phyloP scores from a whole-genome alignment of 2,329 filamentous ascomycete genomes.

The Trichoderma sp. region DNA sequence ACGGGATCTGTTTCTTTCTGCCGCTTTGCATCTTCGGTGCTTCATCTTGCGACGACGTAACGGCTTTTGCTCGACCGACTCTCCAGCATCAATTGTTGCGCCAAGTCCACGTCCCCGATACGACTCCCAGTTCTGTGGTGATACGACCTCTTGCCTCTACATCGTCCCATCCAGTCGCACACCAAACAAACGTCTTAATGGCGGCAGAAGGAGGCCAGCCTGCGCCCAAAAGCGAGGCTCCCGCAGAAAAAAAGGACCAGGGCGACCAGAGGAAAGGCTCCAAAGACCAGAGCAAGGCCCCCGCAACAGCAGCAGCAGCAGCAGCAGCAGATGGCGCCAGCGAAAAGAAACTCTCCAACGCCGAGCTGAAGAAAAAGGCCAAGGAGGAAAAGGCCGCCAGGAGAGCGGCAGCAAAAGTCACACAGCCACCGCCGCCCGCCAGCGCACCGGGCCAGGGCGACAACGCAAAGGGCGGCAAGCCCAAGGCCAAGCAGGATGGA shows the following conservation, averaged over 20 bases:
- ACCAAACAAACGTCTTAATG: constrained; percentile 26
- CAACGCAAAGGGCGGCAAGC: constrained; percentile 42
- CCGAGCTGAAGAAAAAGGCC: constrained; percentile 81
- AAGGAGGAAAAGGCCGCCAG: constrained; percentile 90
- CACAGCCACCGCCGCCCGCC: constrained; percentile 44
- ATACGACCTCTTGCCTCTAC: not conserved
- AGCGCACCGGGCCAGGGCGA: constrained; percentile 36
- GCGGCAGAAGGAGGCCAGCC: constrained; percentile 33
- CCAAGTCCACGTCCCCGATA: not conserved
- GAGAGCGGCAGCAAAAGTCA: constrained; percentile 66
- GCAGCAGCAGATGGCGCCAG: constrained; percentile 22
- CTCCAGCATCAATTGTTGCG: not conserved
- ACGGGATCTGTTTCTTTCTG: not conserved
- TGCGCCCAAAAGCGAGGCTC: constrained; percentile 27
- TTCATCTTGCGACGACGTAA: not conserved
- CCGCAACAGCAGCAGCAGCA: constrained; percentile 15
- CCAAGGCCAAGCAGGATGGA: constrained; percentile 47
- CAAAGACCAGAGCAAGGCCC: constrained; percentile 17
- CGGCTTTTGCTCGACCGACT: not conserved
- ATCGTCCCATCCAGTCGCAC: not conserved
- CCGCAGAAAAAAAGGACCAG: constrained; percentile 25
- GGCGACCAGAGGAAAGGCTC: constrained; percentile 9
- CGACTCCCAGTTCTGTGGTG: not conserved
- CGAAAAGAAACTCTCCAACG: constrained; percentile 62
- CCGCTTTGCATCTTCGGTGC: not conserved